Base-by-base conservation (phyloP, 2,329 filamentous ascomycete genomes). In the Nemania sp. region DNA sequence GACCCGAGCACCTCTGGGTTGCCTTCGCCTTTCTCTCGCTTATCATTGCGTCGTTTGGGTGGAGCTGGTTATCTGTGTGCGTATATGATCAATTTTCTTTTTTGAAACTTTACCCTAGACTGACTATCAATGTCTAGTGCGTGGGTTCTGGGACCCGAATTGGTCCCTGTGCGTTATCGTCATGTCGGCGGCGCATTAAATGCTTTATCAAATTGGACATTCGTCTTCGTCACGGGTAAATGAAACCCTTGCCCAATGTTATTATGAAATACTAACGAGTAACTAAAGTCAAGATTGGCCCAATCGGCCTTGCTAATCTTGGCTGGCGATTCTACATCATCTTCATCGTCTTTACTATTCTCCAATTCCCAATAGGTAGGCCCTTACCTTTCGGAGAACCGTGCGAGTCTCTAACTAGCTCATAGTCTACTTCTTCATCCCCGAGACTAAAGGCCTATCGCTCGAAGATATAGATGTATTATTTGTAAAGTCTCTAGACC, bases 241-340 rank as follows among this genome's bases (percentile, higher is more conserved):
- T 38, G 13, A 2, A 35, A 2, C n/a, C 20, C 27, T 13, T 10
- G 1, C 11, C 13, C 18, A n/a, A 10, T 18, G 13, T 49, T 3
- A 45, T 11, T 8, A 24, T 18, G n/a, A 3, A 35, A 20, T 4
- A 3, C 27, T 38, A 29, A 59, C 41, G 18, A 49, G 29, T 22
- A 15, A 38, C 10, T 51, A 8, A 49, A 59, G 56, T 59, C 1
- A 59, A 59, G 29, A 59, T 51, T 15, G 43, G 56, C 6, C 56
- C 56, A 24, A 59, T 59, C 6, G 41, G 56, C 2, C 56, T 59
- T 49, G 56, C 56, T n/a, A 59, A 59, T 49, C 56, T 51, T 11
- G 56, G 56, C n/a, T 59, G 56, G 56, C 43, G 56, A 13, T 59
- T 59, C 13, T 59, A 51, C 13, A 59, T 59, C 43, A 59, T 62